These are phyloP conservation scores for Colletotrichum tropicicola DNA, from an alignment of 2,329 filamentous ascomycete genomes.

Conservation along the genomic window DNA sequence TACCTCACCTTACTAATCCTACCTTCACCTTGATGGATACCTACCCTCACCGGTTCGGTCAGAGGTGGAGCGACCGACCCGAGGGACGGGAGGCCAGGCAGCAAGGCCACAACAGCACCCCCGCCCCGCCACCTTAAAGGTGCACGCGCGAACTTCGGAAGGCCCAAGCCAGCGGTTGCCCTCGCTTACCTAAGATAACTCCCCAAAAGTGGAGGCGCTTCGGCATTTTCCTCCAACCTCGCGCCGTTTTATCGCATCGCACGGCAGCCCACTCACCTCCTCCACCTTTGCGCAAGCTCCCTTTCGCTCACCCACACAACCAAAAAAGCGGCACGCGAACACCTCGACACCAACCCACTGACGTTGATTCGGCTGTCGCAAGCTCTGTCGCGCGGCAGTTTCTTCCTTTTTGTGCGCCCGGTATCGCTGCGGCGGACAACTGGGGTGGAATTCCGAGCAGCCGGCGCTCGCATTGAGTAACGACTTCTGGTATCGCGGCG, in stretches of 20 bases:
- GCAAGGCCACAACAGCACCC: background rate
- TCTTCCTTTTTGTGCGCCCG: background rate
- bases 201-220: slow-evolving; percentile 24
- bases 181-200: slow-evolving; percentile 20
- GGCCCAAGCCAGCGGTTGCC: background rate
- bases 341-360: background rate
- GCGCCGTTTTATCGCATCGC: slow-evolving; percentile 28
- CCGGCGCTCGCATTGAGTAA: slow-evolving; percentile 6
- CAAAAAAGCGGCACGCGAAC: slow-evolving; percentile 26
- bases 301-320: slow-evolving; percentile 16
- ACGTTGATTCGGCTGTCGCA: slow-evolving; percentile 8
- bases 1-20: too few species aligned
- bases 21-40: too few species aligned
- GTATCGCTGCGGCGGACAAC: slow-evolving; percentile 10
- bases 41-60: background rate
- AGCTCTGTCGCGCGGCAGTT: slow-evolving; percentile 1
- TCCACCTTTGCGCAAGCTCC: slow-evolving; percentile 31
- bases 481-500: slow-evolving; percentile 18
- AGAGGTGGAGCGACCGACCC: too few species aligned
- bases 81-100: too few species aligned
- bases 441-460: slow-evolving; percentile 6
- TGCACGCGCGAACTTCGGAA: background rate
- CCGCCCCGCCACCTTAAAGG: background rate
- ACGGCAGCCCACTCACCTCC: slow-evolving; percentile 24
- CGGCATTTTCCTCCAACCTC: slow-evolving; percentile 30